Conservation (phyloP, 345 rosid species). For the Acer campestre region DNA sequence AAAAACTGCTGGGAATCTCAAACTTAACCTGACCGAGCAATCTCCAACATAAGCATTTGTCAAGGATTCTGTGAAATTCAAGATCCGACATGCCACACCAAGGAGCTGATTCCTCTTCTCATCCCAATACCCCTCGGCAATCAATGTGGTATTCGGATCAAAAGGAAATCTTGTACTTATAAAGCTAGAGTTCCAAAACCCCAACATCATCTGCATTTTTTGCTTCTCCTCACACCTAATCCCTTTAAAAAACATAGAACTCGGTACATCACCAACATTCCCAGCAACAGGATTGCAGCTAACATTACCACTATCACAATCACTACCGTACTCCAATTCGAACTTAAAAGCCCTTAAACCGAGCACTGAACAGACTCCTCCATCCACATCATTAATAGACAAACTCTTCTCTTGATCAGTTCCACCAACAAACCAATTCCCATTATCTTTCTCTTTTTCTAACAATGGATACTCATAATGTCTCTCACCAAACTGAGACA, state of each 20-base stretch:
- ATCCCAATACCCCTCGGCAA: conserved; percentile 88
- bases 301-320: conserved; percentile 47
- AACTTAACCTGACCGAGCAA: conserved; percentile 67
- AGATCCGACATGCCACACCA: conserved; percentile 66
- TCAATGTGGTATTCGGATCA: conserved; percentile 54
- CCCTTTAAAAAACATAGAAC: conserved; percentile 41
- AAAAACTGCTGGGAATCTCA: conserved; percentile 59
- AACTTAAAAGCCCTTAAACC: conserved; percentile 31
- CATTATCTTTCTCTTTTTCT: conserved; percentile 32
- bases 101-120: conserved; percentile 55
- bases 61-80: conserved; percentile 49
- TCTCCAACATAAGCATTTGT: conserved; percentile 53
- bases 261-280: conserved; percentile 33
- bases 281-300: conserved; percentile 50
- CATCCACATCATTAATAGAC: conserved; percentile 21
- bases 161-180: conserved; percentile 38
- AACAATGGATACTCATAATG: conserved; percentile 54
- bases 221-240: conserved; percentile 45
- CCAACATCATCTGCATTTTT: conserved; percentile 49
- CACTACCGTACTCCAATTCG: conserved; percentile 46
- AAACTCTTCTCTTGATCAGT: conserved; percentile 38
- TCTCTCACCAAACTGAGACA: conserved; percentile 41
- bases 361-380: conserved; percentile 50
- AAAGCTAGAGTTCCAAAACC: conserved; percentile 35
- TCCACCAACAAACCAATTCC: conserved; percentile 30